Base-by-base conservation (phyloP, 441 rosid species). In the Geranium incanum region DNA sequence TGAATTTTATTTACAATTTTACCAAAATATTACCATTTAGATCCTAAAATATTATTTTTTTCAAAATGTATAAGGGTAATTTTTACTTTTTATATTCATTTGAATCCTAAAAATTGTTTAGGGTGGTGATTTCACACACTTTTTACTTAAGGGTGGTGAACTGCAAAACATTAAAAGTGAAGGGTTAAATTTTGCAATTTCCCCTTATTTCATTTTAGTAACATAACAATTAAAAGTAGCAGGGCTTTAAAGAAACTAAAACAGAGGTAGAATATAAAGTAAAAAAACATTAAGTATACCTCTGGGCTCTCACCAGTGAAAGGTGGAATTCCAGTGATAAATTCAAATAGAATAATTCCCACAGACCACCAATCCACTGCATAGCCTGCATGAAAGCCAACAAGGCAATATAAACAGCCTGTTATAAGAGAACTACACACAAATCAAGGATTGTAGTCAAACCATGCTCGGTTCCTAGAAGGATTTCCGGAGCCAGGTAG, bases 291-390 rank as follows among this genome's bases (percentile, higher is more conserved):
- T 11, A 60, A 68, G 33, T 19, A 68, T 78, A 89, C 97, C 95
- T 89, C 91, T 60, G 95, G 95, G 67, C 78, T 68, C 55, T 86
- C 82, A 68, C 90, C 95, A 65, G 85, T 79, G 73, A 89, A 89
- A 68, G 97, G 97, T 72, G 95, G 97, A 80, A 89, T 80, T 80
- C 97, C 97, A 45, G 90, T 87, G 69, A 91, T 84, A 48, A 88
- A 74, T 79, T 91, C 97, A 76, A 88, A 91, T 75, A 91, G 82
- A 78, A 91, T 87, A 78, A 91, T 88, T 81, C 97, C 97, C 68
- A 86, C 93, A 36, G 97, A 89, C 97, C 97, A 91, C 97, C 97
- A 91, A 68, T 91, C 95, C 0, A 88, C 82, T 75, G 95, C 86
- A 79, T 84, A 86, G 74, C 95, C 97, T 91, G 93, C 76, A 81